These are phyloP conservation scores for Parietaria judaica DNA, from an alignment of 306 rosid species.

Conservation along the genomic window DNA sequence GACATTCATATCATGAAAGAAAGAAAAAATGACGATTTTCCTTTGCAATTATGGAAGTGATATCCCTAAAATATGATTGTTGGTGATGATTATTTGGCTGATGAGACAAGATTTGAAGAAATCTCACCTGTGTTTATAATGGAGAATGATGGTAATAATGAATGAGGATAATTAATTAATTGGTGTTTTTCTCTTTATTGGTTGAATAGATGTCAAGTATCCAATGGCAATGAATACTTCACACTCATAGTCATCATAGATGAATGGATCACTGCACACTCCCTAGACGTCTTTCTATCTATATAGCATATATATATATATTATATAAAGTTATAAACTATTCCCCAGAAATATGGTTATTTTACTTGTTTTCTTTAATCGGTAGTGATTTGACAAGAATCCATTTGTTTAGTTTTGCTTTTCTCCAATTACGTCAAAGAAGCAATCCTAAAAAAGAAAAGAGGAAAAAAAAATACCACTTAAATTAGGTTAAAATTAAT, in stretches of 20 bases:
- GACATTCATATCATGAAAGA: no score
- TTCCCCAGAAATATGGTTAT: constrained; percentile 32
- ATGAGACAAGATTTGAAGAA: constrained; percentile 16
- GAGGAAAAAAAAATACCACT: no score
- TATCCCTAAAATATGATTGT: no score
- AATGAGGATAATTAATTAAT: constrained; percentile 13
- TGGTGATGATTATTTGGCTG: background rate
- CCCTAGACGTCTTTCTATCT: no score
- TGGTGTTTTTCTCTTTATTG: constrained; percentile 9
- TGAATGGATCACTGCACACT: no score
- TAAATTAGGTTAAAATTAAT: no score
- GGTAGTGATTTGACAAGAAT: constrained; percentile 31
- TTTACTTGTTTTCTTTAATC: constrained; percentile 22
- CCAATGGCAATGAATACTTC: no score
- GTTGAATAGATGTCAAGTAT: no score
- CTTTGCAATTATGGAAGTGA: constrained; percentile 2
- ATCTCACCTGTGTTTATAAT: constrained; percentile 26
- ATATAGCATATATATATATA: constrained; percentile 9
- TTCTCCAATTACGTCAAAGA: background rate
- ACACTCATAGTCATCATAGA: no score
- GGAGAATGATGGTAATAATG: constrained; percentile 19
- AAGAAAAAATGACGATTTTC: constrained; percentile 13
- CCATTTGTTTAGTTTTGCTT: background rate
- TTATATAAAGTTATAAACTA: constrained; percentile 49
- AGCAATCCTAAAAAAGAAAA: no score